phyloP scores from a whole-genome alignment of 2,329 filamentous ascomycete species.

The Cladosporium sp. region DNA sequence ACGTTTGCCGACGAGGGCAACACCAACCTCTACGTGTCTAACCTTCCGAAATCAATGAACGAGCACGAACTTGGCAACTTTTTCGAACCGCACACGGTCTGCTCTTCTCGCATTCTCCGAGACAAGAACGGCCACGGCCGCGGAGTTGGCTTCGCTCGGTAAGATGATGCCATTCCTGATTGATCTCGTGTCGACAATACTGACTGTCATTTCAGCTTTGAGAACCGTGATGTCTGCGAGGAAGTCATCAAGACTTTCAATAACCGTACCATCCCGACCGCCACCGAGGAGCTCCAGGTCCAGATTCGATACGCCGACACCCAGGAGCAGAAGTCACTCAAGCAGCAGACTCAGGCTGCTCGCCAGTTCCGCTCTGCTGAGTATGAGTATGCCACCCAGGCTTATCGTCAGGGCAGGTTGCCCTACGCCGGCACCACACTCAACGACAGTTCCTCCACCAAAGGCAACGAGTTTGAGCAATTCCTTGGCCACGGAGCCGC shows the following conservation, averaged over 20 bases:
- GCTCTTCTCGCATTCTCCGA: slow-evolving; percentile 92
- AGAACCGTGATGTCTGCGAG: slow-evolving; percentile 82
- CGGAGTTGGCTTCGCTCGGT: slow-evolving; percentile 96
- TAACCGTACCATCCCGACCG: slow-evolving; percentile 56
- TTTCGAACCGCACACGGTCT: slow-evolving; percentile 74
- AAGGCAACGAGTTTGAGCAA: slow-evolving; percentile 34
- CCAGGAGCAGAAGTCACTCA: slow-evolving; percentile 91
- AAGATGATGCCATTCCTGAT: slow-evolving; percentile 30
- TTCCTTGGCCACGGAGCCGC: slow-evolving; percentile 30
- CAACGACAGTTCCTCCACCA: slow-evolving; percentile 19
- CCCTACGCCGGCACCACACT: slow-evolving; percentile 23
- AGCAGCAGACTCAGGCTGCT: slow-evolving; percentile 90
- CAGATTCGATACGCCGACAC: slow-evolving; percentile 98
- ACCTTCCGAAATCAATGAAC: slow-evolving; percentile 85
- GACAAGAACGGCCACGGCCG: slow-evolving; percentile 90
- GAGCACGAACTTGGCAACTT: slow-evolving; percentile 79
- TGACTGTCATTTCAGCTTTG: slow-evolving; percentile 60
- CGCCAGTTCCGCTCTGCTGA: slow-evolving; percentile 95
- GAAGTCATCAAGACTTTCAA: slow-evolving; percentile 84
- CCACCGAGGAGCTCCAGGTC: slow-evolving; percentile 72
- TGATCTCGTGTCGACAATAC: slow-evolving; percentile 1
- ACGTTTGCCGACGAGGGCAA: slow-evolving; percentile 85
- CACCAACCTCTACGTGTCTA: slow-evolving; percentile 97
- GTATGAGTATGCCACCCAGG: slow-evolving; percentile 52
- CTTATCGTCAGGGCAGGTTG: slow-evolving; percentile 30